Percentiles rank a stretch among this genome's conserved stretches.
Evolutionary conservation across 768 basidiomycete species (phyloP).

Genomic region (Thelephora ganbajun): DNA sequence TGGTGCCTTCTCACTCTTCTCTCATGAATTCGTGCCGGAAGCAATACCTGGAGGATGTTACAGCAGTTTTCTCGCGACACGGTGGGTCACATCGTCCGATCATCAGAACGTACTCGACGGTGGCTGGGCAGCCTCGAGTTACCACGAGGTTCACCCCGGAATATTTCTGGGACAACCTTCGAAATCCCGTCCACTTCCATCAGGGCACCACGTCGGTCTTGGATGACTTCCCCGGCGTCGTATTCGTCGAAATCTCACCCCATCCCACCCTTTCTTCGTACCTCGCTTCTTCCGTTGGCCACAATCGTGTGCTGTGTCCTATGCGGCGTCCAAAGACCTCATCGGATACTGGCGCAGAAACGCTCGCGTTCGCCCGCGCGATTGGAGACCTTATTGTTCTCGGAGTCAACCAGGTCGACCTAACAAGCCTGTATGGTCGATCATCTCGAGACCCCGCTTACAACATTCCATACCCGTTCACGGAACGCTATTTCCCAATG

Average conservation of each 20-base stretch:
- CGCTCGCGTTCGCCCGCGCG: conserved; percentile 12
- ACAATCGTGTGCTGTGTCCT: conserved; percentile 13
- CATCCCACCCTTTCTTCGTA: conserved; percentile 26
- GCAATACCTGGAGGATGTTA: conserved; percentile 15
- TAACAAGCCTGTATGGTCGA: conserved; percentile 16
- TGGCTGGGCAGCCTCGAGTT: conserved; percentile 13
- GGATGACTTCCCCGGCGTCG: conserved; percentile 10
- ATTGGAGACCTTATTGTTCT: conserved; percentile 17
- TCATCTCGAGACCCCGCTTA: neutral
- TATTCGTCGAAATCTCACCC: conserved; percentile 25
- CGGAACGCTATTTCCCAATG: conserved; percentile 14
- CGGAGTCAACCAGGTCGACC: conserved; percentile 20
- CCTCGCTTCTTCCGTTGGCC: conserved; percentile 12
- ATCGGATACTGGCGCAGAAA: conserved; percentile 12
- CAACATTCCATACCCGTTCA: conserved; percentile 18
- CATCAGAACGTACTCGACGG: conserved; percentile 23
- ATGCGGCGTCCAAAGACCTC: conserved; percentile 16
- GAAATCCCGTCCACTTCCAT: conserved; percentile 24
- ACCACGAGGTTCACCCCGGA: conserved; percentile 16
- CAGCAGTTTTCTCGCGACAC: conserved; percentile 21
- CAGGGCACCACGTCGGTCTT: conserved; percentile 16
- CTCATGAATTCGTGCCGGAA: conserved; percentile 23
- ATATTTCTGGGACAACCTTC: conserved; percentile 28
- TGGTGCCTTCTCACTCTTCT: conserved; percentile 24
- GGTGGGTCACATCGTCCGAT: conserved; percentile 14